Percentiles rank a stretch among this genome's conserved stretches.
These are phyloP conservation scores for Rhizopus sp. DNA, from an alignment of 371 early-diverging fungal species.

Conservation along the genomic window DNA sequence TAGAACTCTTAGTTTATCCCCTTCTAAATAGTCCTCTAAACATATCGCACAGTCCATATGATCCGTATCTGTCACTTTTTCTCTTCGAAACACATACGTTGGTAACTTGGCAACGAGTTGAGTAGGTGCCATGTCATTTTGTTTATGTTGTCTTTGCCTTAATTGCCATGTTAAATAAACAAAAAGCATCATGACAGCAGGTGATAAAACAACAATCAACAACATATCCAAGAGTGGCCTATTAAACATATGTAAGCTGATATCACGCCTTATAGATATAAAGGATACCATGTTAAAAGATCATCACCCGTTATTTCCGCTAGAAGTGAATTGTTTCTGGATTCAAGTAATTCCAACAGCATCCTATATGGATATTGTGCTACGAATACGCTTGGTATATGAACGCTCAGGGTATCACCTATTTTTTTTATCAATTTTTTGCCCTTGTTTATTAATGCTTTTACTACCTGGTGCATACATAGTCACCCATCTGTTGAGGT, in stretches of 20 bases:
- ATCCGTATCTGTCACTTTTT: constrained; percentile 49
- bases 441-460: no score
- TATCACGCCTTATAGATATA: background rate
- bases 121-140: constrained; percentile 74
- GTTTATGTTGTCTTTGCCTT: constrained; percentile 69
- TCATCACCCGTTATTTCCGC: constrained; percentile 47
- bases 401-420: constrained; percentile 78
- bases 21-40: constrained; percentile 87
- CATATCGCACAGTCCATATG: constrained; percentile 93
- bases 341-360: constrained; percentile 42
- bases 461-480: constrained; percentile 86
- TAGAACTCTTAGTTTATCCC: constrained; percentile 77
- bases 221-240: constrained; percentile 74
- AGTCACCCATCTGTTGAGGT: constrained; percentile 74
- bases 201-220: constrained; percentile 71
- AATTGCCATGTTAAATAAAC: constrained; percentile 76
- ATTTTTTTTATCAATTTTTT: background rate
- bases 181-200: constrained; percentile 74
- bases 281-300: constrained; percentile 45
- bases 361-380: constrained; percentile 70
- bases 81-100: constrained; percentile 58
- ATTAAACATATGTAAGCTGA: background rate
- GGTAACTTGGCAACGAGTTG: constrained; percentile 75
- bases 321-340: constrained; percentile 31
- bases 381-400: constrained; percentile 80